A percentile compares a stretch with the other conserved stretches of the same genome.
Conservation (phyloP, 208 protist species). For the Herpetomonas samuelpessoai region DNA sequence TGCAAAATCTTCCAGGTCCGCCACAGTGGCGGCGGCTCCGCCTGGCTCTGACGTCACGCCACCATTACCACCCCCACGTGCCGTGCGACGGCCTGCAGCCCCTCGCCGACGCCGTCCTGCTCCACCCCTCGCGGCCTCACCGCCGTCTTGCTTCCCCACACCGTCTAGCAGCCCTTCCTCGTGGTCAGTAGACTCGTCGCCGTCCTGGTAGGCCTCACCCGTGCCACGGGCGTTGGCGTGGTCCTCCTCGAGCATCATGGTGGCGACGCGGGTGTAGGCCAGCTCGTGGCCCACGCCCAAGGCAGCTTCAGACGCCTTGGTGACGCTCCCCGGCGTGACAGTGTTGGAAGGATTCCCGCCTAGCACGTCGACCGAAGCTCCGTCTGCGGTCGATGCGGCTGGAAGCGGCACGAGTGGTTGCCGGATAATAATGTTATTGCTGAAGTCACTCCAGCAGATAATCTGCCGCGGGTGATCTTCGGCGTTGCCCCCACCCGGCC, state of each 20-base stretch:
- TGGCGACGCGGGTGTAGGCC: conserved; percentile 41
- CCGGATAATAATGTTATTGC: conserved; percentile 74
- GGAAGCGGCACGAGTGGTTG: conserved; percentile 15
- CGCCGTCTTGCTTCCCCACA: neutral
- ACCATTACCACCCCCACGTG: conserved; percentile 7
- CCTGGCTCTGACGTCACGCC: conserved; percentile 17
- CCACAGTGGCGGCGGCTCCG: conserved; percentile 14
- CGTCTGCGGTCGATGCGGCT: conserved; percentile 10
- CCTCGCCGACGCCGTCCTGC: conserved; percentile 4
- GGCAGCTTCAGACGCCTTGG: neutral
- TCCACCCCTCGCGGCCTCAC: conserved; percentile 10
- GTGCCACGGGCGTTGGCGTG: conserved; percentile 4
- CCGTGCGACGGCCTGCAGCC: conserved; percentile 6
- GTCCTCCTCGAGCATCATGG: conserved; percentile 45
- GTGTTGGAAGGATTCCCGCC: neutral
- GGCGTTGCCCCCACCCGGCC: conserved; percentile 6
- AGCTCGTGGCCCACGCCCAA: conserved; percentile 2
- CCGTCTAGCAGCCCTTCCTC: neutral
- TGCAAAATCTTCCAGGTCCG: conserved; percentile 34
- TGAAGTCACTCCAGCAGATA: conserved; percentile 80
- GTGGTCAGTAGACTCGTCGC: neutral
- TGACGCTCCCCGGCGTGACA: neutral
- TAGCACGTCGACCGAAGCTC: neutral
- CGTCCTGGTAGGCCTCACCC: neutral
- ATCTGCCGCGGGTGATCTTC: conserved; percentile 13